Conservation (phyloP, 73 alveolate species). For the Paramecium caudatum region DNA sequence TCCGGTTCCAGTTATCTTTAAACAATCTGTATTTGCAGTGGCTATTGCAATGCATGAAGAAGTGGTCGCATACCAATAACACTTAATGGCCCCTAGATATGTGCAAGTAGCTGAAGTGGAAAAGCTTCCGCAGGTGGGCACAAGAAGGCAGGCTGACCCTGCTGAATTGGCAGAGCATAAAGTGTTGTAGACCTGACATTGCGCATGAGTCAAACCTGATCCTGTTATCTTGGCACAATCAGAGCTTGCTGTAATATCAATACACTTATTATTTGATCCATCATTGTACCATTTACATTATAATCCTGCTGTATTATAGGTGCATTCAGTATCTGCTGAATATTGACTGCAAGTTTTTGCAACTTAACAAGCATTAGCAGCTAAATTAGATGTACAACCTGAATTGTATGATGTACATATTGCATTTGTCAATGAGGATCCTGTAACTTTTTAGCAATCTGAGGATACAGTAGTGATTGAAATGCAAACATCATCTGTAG, state of each 20-base stretch:
- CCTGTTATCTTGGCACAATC: constrained; percentile 13
- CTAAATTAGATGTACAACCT: not conserved
- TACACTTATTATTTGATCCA: too few relatives aligned
- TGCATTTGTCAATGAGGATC: not conserved
- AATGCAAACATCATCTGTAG: too few relatives aligned
- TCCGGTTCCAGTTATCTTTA: not conserved
- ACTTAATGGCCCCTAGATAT: not conserved
- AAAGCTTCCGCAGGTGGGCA: not conserved
- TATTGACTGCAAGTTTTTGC: too few relatives aligned
- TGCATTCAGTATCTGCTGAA: too few relatives aligned
- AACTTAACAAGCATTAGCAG: not conserved
- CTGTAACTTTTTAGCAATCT: not conserved
- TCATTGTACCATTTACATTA: too few relatives aligned
- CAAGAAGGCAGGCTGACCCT: not conserved
- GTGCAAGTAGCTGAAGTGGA: not conserved
- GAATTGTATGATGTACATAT: not conserved
- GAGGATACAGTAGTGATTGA: too few relatives aligned
- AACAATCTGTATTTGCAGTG: not conserved
- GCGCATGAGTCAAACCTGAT: not conserved
- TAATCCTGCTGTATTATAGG: too few relatives aligned
- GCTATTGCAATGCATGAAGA: not conserved
- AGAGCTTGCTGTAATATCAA: too few relatives aligned
- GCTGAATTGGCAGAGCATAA: not conserved
- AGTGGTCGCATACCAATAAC: not conserved
- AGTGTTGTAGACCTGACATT: not conserved